Evolutionary conservation across 2,329 filamentous ascomycete genomes (phyloP).

Genomic region (Rhynchosporium agropyri): DNA sequence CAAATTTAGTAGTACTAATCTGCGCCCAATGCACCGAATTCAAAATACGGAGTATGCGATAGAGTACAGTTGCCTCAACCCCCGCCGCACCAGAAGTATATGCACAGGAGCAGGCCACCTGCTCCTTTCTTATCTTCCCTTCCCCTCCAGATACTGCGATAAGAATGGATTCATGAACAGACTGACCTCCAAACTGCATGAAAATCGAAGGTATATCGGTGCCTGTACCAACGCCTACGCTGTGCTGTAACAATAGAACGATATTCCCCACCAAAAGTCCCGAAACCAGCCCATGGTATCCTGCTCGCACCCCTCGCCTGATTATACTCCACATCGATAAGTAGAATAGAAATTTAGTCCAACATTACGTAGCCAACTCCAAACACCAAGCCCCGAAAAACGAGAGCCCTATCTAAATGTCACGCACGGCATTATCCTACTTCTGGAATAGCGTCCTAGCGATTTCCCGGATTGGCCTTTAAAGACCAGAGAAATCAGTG

Average conservation of each 20-base stretch:
- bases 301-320: not conserved
- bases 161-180: slow-evolving; percentile 15
- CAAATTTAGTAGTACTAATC: too few relatives aligned
- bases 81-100: too few relatives aligned
- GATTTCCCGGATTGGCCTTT: not conserved
- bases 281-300: slow-evolving; percentile 1
- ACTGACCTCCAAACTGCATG: not conserved
- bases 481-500: not conserved
- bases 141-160: not conserved
- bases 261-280: slow-evolving; percentile 5
- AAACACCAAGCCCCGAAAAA: not conserved
- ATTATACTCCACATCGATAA: not conserved
- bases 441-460: not conserved
- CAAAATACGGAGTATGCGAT: too few relatives aligned
- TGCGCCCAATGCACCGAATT: too few relatives aligned
- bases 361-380: slow-evolving; percentile 1
- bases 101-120: too few relatives aligned
- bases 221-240: slow-evolving; percentile 31
- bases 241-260: slow-evolving; percentile 26
- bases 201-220: slow-evolving; percentile 17
- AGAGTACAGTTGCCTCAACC: slow-evolving; percentile 13
- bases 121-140: not conserved
- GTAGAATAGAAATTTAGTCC: not conserved
- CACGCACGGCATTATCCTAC: not conserved
- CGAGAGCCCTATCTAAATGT: slow-evolving; percentile 4